Evolutionary conservation across 805 yeast species (phyloP).

Genomic region (Priceomyces castillae): DNA sequence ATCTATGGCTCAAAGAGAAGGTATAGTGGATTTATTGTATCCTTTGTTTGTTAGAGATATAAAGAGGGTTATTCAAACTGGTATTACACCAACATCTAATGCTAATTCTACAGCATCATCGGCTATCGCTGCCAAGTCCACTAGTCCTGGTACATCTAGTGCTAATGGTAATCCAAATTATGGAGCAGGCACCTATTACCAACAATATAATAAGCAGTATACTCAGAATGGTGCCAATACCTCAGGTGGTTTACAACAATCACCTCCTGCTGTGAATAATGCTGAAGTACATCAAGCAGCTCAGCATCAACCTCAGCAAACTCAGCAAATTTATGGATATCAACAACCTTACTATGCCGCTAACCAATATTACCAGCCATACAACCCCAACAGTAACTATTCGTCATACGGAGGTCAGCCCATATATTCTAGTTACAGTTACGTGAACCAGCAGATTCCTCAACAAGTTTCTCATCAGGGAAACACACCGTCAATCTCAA

Average conservation of each 20-base stretch:
- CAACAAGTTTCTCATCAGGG: slow-evolving; percentile 10
- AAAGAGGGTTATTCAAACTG: slow-evolving; percentile 50
- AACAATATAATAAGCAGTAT: slow-evolving; percentile 13
- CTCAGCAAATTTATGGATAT: slow-evolving; percentile 18
- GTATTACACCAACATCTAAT: slow-evolving; percentile 34
- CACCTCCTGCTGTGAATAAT: slow-evolving; percentile 7
- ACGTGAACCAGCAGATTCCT: slow-evolving; percentile 13
- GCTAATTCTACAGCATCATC: slow-evolving; percentile 12
- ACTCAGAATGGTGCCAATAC: slow-evolving; percentile 9
- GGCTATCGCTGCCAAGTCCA: slow-evolving; percentile 10
- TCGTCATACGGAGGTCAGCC: slow-evolving; percentile 17
- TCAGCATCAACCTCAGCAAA: slow-evolving; percentile 11
- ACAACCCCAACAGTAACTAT: slow-evolving; percentile 14
- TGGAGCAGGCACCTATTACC: slow-evolving; percentile 11
- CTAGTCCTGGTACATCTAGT: slow-evolving; percentile 10
- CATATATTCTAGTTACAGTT: slow-evolving; percentile 14
- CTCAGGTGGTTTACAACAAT: slow-evolving; percentile 10
- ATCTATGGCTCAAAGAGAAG: slow-evolving; percentile 78
- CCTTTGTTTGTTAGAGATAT: slow-evolving; percentile 75
- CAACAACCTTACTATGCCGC: slow-evolving; percentile 24
- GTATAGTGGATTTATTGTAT: slow-evolving; percentile 62
- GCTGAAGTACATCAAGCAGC: slow-evolving; percentile 5
- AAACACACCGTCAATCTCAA: slow-evolving; percentile 1
- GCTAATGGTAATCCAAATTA: slow-evolving; percentile 7
- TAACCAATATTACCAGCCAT: slow-evolving; percentile 22